Evolutionary conservation across 305 asterid genomes (phyloP).

Genomic region (Nicotiana rustica): DNA sequence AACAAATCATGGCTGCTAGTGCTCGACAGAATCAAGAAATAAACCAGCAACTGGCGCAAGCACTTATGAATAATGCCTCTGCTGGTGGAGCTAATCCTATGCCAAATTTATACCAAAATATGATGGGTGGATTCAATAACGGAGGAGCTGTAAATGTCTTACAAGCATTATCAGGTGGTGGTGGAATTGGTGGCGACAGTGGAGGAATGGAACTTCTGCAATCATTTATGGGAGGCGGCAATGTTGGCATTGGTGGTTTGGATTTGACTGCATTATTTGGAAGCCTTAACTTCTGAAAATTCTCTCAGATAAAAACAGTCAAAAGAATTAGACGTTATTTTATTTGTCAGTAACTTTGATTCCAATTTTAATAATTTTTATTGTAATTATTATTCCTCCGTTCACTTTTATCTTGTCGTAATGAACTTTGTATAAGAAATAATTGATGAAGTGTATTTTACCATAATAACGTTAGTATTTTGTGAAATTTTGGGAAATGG

Average conservation of each 20-base stretch:
- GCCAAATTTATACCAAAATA: conserved; percentile 1
- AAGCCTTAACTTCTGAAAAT: conserved; percentile 29
- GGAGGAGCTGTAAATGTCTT: conserved; percentile 1
- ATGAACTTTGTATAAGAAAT: too few species aligned
- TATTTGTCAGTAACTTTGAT: not conserved
- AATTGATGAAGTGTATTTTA: too few species aligned
- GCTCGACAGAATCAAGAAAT: not conserved
- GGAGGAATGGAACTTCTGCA: conserved; percentile 30
- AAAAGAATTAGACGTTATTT: not conserved
- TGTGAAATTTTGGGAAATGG: too few species aligned
- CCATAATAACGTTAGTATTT: too few species aligned
- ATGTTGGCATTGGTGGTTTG: not conserved
- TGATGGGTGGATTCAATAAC: conserved; percentile 12
- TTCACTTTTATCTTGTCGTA: too few species aligned
- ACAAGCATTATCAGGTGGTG: conserved; percentile 29
- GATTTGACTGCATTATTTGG: conserved; percentile 33
- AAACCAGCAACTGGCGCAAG: conserved; percentile 33
- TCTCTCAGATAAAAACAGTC: not conserved
- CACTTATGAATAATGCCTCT: conserved; percentile 25
- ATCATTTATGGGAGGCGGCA: conserved; percentile 32
- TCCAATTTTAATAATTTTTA: not conserved
- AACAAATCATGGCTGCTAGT: conserved; percentile 1
- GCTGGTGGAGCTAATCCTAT: conserved; percentile 10
- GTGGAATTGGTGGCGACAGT: conserved; percentile 18
- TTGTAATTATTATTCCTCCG: not conserved